Evolutionary conservation across 371 early-diverging fungal genomes (phyloP), one percentile per base, ranked within the genome.

Genomic region (Mucor sp.): DNA sequence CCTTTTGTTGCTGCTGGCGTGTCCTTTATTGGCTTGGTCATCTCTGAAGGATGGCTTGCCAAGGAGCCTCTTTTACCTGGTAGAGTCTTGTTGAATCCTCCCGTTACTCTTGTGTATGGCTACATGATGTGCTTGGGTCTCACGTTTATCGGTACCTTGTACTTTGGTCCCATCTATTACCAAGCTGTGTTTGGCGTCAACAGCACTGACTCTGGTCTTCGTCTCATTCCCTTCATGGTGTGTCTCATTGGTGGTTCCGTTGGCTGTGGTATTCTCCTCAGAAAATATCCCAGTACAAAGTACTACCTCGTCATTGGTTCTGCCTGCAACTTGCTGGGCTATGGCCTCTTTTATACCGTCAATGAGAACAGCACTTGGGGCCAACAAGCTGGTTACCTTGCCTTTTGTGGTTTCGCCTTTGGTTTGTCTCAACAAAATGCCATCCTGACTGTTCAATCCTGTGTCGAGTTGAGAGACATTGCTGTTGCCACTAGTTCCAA

Each of bases 161-260:
- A 90, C 70, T 92, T 91, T 74, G 81, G 90, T 11, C 88, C 93
- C 4, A 55, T 87, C 32, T 87, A 81, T 44, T 90, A 86, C 76
- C 83, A 83, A 58, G 39, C 79, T 59, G 81, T 80, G 0, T 83
- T 72, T 67, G 79, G 74, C 27, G 80, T 79, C 1, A 60, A 71
- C 37, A 76, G 77, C 48, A 80, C 74, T 0, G 27, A 66, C 19
- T 80, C 83, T 15, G 83, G 83, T 37, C 55, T 80, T 37, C 79
- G 83, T 23, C 65, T 83, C 9, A 74, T 83, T 30, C 84, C 84
- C 2, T 81, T 72, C 39, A 81, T 84, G 84, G 71, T 66, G 1
- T 66, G 69, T 30, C 56, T 82, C 8, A 82, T 82, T 67, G 74
- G 25, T 44, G 78, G 74, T 12, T 80, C 83, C 9, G 64, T 78